Base-by-base conservation (phyloP, 352 stramenopile genomes). In the Globisporangium carolinianum region DNA sequence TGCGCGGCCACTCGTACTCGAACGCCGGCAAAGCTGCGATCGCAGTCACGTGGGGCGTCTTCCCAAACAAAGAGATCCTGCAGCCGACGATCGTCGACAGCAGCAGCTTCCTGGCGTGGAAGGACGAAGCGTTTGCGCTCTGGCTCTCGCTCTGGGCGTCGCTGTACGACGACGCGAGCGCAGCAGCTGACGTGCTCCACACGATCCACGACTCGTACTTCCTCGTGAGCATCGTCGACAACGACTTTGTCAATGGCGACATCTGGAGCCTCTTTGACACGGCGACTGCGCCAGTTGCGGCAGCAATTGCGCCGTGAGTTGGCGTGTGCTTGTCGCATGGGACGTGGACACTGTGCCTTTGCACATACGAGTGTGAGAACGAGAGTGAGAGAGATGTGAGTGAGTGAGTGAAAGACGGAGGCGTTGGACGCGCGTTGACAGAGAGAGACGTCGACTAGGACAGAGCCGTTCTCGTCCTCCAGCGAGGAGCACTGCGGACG, bases 11-110 rank as follows among this genome's bases (percentile, higher is more conserved):
- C 59, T 96, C 83, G 65, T 96, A 86, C 77, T 96, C 72, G 45
- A 98, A 96, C 61, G 83, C 79, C 62, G 74, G 74, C 74, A 81
- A 95, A 65, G 90, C 89, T 15, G 89, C 95, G 10, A 98, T 97
- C 56, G 96, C 96, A 24, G 82, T 99, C 32, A 99, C 97, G 15
- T 99, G 97, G 97, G 97, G 97, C 38, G 95, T 98, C 5, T 99
- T 99, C 72, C 97, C 96, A 15, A 93, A 97, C 69, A 96, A 95
- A 75, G 91, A 98, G 61, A 96, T 98, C 56, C 69, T 98, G 46
- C 95, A 98, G 72, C 96, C 94, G 14, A 99, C 97, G 42, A 97
- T 99, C 63, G 97, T 99, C 69, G 97, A 99, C 82, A 96, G 92
- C 61, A 91, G 87, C 61, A 97, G 88, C 47, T 99, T 99, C 69